These are phyloP conservation scores for Trypanosoma cruzi DNA, from an alignment of 208 protist genomes.

Conservation along the genomic window DNA sequence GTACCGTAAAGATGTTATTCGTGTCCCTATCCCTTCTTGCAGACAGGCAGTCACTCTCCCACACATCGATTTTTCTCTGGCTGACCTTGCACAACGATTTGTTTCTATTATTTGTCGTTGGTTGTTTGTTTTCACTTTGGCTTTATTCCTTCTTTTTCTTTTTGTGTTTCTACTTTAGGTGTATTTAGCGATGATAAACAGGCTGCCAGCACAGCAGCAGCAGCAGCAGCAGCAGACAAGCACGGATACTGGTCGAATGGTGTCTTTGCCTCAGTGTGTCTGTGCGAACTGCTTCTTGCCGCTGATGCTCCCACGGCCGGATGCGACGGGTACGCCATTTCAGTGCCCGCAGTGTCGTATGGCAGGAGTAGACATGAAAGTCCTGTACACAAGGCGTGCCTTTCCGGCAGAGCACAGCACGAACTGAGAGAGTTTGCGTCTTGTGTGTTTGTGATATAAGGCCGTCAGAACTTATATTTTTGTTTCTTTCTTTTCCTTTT, in stretches of 20 bases:
- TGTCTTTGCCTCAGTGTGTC: constrained; percentile 46
- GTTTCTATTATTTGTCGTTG: constrained; percentile 3
- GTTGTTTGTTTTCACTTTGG: neutral
- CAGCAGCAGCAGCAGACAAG: constrained; percentile 7
- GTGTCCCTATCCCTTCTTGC: neutral
- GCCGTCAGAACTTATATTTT: neutral
- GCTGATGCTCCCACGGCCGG: constrained; percentile 56
- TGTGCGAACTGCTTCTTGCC: constrained; percentile 78
- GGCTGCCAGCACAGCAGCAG: constrained; percentile 11
- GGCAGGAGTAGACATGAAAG: constrained; percentile 74
- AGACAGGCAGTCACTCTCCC: neutral
- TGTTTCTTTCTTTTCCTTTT: neutral
- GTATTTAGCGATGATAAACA: constrained; percentile 19
- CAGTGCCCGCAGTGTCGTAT: constrained; percentile 84
- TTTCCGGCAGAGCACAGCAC: constrained; percentile 84
- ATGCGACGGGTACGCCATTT: constrained; percentile 52
- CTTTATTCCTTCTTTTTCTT: neutral
- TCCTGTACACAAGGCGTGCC: constrained; percentile 74
- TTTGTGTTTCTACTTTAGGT: neutral
- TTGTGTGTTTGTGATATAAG: neutral
- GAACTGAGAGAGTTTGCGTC: constrained; percentile 24
- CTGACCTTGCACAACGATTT: constrained; percentile 1
- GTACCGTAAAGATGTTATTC: neutral
- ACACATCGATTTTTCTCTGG: neutral
- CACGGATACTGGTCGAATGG: neutral